phyloP scores from a whole-genome alignment of 2,329 filamentous ascomycete genomes.

The Ceratocystis albifundus region DNA sequence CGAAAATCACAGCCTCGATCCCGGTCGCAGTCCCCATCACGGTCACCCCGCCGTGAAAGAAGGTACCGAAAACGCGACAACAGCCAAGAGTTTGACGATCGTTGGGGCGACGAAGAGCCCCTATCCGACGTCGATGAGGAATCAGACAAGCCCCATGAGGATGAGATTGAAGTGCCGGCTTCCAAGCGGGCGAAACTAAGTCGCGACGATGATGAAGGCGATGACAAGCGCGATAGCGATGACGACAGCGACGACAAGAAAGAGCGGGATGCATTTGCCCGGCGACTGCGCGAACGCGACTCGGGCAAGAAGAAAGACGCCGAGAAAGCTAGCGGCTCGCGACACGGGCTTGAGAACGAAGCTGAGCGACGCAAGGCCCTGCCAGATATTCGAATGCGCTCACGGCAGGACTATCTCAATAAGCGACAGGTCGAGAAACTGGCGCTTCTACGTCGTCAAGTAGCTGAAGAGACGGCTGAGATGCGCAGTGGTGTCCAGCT shows the following conservation, averaged over 20 bases:
- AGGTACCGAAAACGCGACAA: slow-evolving; percentile 35
- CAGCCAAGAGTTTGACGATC: slow-evolving; percentile 52
- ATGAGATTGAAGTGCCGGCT: slow-evolving; percentile 56
- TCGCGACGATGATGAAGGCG: slow-evolving; percentile 36
- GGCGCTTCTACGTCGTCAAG: slow-evolving; percentile 77
- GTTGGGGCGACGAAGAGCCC: slow-evolving; percentile 70
- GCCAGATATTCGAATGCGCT: slow-evolving; percentile 68
- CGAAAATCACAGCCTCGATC: background rate
- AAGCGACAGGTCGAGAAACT: slow-evolving; percentile 82
- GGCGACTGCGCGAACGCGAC: slow-evolving; percentile 60
- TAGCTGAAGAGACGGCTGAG: slow-evolving; percentile 77
- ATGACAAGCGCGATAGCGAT: background rate
- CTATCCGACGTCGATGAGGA: slow-evolving; percentile 35
- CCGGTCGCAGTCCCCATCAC: slow-evolving; percentile 26
- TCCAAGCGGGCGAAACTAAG: slow-evolving; percentile 57
- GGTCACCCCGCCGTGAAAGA: slow-evolving; percentile 33
- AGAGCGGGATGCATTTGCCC: slow-evolving; percentile 71
- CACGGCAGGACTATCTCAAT: slow-evolving; percentile 83
- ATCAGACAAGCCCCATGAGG: slow-evolving; percentile 33
- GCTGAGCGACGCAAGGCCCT: slow-evolving; percentile 59
- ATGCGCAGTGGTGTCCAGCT: slow-evolving; percentile 62
- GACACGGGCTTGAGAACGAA: slow-evolving; percentile 40
- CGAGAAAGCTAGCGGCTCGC: slow-evolving; percentile 35
- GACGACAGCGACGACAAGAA: slow-evolving; percentile 42
- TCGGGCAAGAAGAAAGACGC: slow-evolving; percentile 56